Conservation (phyloP, 2,329 filamentous ascomycete genomes). For the Diplocarpon rosae region DNA sequence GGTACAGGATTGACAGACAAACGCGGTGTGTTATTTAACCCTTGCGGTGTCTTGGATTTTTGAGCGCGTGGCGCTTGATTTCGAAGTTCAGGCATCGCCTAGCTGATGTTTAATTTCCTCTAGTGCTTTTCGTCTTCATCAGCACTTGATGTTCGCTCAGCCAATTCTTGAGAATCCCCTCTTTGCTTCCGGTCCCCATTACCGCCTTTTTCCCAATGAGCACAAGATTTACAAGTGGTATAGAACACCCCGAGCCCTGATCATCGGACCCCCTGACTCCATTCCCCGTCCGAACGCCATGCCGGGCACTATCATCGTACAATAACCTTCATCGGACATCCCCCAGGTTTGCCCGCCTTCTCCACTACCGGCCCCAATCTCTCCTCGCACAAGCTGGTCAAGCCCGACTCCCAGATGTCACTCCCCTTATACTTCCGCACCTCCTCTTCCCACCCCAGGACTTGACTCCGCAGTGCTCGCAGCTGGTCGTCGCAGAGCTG, state of each 20-base stretch:
- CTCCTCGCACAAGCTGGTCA: constrained; percentile 14
- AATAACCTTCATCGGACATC: not conserved
- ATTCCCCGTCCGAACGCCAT: not conserved
- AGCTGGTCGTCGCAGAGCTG: constrained; percentile 32
- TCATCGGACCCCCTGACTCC: not conserved
- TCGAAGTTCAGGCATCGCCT: too few species aligned
- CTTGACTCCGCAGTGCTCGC: constrained; percentile 32
- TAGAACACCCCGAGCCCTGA: not conserved
- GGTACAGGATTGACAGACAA: too few species aligned
- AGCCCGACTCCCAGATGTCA: constrained; percentile 29
- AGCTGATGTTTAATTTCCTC: too few species aligned
- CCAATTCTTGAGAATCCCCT: too few species aligned
- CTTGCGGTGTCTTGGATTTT: too few species aligned
- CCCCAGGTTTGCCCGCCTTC: not conserved
- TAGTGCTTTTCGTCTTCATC: too few species aligned
- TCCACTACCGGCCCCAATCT: constrained; percentile 1
- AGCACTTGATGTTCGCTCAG: too few species aligned
- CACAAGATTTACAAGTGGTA: too few species aligned
- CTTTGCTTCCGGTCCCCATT: too few species aligned
- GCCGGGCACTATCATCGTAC: not conserved
- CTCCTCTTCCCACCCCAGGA: constrained; percentile 34
- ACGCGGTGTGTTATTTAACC: too few species aligned
- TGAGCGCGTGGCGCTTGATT: too few species aligned
- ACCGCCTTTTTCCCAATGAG: too few species aligned
- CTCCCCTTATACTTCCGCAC: constrained; percentile 35